These are phyloP conservation scores for Ilex paraguariensis DNA, from an alignment of 305 asterid genomes.

Conservation along the genomic window DNA sequence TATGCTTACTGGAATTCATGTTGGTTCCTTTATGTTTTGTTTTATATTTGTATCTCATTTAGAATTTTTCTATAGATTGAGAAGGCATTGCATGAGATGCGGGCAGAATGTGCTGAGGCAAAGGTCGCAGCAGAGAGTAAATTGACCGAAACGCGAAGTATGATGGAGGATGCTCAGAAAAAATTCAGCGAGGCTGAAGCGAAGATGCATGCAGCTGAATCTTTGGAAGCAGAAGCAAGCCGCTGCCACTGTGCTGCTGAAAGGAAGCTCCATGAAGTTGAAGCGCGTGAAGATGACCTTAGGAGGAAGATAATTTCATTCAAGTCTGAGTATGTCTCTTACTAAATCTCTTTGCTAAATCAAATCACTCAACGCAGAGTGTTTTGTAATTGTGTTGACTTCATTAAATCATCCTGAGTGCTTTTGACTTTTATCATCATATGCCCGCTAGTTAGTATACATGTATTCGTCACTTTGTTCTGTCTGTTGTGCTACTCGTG, in stretches of 20 bases:
- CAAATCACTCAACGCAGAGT: no score
- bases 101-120: conserved; percentile 86
- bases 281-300: conserved; percentile 93
- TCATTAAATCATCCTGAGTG: no score
- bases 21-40: neutral
- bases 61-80: conserved; percentile 53
- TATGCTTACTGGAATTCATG: conserved; percentile 18
- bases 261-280: conserved; percentile 87
- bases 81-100: conserved; percentile 96
- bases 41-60: conserved; percentile 16
- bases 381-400: no score
- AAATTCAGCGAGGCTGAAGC: conserved; percentile 65
- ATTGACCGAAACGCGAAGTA: conserved; percentile 60
- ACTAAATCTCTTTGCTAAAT: no score
- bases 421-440: no score
- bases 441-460: no score
- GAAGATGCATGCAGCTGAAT: conserved; percentile 68
- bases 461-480: no score
- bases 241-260: conserved; percentile 73
- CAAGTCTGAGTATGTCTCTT: conserved; percentile 67
- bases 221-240: conserved; percentile 83
- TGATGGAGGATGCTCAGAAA: conserved; percentile 68
- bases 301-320: conserved; percentile 63
- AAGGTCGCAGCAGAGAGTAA: conserved; percentile 72
- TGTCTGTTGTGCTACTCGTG: no score